phyloP scores from a whole-genome alignment of 805 yeast species.

The Danielia reshetovae region DNA sequence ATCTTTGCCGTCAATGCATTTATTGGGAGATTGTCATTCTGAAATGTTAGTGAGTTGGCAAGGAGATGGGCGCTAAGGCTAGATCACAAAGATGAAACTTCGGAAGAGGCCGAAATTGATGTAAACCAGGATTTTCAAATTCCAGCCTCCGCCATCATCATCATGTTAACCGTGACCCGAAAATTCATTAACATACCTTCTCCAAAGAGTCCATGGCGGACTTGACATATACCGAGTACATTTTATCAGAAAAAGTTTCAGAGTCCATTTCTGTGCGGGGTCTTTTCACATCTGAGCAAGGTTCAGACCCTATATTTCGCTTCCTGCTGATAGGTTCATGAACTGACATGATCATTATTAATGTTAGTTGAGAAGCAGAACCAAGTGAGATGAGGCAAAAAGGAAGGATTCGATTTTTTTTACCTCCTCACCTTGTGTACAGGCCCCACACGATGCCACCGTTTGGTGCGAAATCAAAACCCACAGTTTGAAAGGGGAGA shows the following conservation, averaged over 20 bases:
- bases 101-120: too few relatives aligned
- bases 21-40: constrained; percentile 50
- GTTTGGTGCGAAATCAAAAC: too few relatives aligned
- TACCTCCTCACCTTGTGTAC: constrained; percentile 1
- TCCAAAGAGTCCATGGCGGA: constrained; percentile 71
- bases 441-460: too few relatives aligned
- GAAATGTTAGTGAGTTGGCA: constrained; percentile 23
- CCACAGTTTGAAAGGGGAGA: too few relatives aligned
- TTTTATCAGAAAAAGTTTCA: constrained; percentile 31
- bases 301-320: constrained; percentile 18
- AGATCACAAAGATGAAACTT: too few relatives aligned
- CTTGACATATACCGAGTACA: constrained; percentile 47
- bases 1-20: constrained; percentile 60
- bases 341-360: constrained; percentile 34
- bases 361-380: constrained; percentile 1
- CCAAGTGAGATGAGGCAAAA: constrained; percentile 6
- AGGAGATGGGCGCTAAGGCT: too few relatives aligned
- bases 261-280: constrained; percentile 14
- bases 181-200: constrained; percentile 32
- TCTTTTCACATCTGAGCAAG: constrained; percentile 16
- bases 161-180: too few relatives aligned
- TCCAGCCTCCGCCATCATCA: too few relatives aligned
- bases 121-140: too few relatives aligned
- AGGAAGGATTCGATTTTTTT: constrained; percentile 7
- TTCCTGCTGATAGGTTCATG: constrained; percentile 35